Conservation (phyloP, 1,284 basidiomycete genomes). For the Laetiporus sulphureus region DNA sequence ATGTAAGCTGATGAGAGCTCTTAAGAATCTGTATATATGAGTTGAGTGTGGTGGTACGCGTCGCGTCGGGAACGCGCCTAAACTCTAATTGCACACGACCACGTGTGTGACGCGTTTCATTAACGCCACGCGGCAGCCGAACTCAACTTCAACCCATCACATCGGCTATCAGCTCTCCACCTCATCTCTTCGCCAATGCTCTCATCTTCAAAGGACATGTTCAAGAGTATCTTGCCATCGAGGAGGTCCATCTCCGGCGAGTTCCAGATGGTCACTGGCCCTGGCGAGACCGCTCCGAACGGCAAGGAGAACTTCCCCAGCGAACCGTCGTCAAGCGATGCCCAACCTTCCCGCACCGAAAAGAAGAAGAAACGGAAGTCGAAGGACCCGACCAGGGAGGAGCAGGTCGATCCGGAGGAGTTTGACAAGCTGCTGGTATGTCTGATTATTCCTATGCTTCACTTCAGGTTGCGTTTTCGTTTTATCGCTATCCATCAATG, state of each 20-base stretch:
- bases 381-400: conserved; percentile 29
- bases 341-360: conserved; percentile 17
- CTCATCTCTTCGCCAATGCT: neutral
- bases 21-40: too few relatives aligned
- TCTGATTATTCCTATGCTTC: conserved; percentile 5
- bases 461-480: neutral
- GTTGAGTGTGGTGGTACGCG: too few relatives aligned
- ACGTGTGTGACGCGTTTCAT: conserved; percentile 8
- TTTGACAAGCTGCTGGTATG: conserved; percentile 70
- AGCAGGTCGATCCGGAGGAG: conserved; percentile 40
- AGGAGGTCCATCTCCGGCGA: conserved; percentile 57
- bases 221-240: conserved; percentile 66
- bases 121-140: conserved; percentile 3
- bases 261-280: conserved; percentile 65
- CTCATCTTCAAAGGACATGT: conserved; percentile 36
- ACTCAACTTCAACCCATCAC: conserved; percentile 8
- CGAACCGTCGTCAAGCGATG: conserved; percentile 11
- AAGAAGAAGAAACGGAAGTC: conserved; percentile 27
- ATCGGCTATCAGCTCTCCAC: conserved; percentile 1
- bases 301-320: conserved; percentile 62
- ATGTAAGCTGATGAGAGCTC: too few relatives aligned
- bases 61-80: too few relatives aligned
- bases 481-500: neutral
- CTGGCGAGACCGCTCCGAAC: conserved; percentile 25
- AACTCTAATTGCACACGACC: too few relatives aligned